phyloP scores from a whole-genome alignment of 441 rosid species.

The Codiaeum variegatum region DNA sequence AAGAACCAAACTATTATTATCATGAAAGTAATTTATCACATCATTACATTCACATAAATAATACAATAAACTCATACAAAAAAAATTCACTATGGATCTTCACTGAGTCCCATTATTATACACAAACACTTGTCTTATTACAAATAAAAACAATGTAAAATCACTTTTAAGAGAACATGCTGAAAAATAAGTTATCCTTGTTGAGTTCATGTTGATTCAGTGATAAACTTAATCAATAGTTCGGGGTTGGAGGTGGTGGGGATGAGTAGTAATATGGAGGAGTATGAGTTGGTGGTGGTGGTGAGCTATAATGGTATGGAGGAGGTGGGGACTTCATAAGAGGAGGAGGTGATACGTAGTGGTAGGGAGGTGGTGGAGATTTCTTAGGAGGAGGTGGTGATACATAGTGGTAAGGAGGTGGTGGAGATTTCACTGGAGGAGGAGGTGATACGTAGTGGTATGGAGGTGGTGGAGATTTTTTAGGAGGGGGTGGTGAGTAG shows the following conservation, averaged over 20 bases:
- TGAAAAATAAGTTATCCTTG: not conserved
- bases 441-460: not conserved
- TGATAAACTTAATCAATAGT: not conserved
- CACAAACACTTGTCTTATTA: not conserved
- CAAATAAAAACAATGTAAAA: not conserved
- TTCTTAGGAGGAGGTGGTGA: not conserved
- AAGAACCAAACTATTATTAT: too few relatives aligned
- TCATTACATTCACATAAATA: not conserved
- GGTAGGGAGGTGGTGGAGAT: not conserved
- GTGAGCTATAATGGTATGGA: not conserved
- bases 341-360: not conserved
- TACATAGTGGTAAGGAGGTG: not conserved
- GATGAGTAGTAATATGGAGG: slow-evolving; percentile 2
- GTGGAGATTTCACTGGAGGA: not conserved
- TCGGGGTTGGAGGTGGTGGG: not conserved
- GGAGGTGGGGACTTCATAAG: slow-evolving; percentile 7
- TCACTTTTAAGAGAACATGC: not conserved
- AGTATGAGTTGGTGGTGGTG: not conserved
- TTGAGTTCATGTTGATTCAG: not conserved
- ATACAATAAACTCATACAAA: not conserved
- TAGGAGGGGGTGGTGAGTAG: not conserved
- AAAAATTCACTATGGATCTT: not conserved
- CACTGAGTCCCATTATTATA: slow-evolving; percentile 3
- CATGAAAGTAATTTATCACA: too few relatives aligned
- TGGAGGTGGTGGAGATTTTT: not conserved